Percentiles rank a stretch among this genome's conserved stretches.
phyloP scores from a whole-genome alignment of 192 early-diverging fungal genomes.

The Podila epigama region DNA sequence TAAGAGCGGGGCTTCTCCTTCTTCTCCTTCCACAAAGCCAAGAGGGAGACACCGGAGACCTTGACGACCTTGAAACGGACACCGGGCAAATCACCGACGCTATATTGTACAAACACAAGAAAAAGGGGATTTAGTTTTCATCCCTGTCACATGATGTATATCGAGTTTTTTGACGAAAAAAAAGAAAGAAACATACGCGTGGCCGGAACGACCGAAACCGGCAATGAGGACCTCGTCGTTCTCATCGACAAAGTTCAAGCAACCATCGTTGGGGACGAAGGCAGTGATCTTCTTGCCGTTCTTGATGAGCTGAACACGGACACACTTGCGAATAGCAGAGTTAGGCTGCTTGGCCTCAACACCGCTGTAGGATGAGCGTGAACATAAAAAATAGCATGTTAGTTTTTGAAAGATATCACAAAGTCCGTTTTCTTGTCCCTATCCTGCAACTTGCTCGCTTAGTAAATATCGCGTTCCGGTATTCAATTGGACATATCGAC shows the following conservation, averaged over 20 bases:
- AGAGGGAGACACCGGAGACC: constrained; percentile 98
- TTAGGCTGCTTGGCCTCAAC: constrained; percentile 99
- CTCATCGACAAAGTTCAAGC: constrained; percentile 99
- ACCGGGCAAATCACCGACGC: constrained; percentile 99
- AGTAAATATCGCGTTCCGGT: too few relatives aligned
- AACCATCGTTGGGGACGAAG: constrained; percentile 99
- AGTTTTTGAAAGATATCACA: too few relatives aligned
- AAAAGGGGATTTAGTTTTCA: background rate
- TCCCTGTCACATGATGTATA: background rate
- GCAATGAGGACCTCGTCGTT: constrained; percentile 99
- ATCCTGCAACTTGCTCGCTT: too few relatives aligned
- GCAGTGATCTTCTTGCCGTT: constrained; percentile 99
- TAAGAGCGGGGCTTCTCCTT: constrained; percentile 99
- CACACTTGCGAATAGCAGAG: constrained; percentile 99
- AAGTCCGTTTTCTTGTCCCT: too few relatives aligned
- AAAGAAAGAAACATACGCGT: constrained; percentile 67
- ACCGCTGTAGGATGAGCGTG: constrained; percentile 86
- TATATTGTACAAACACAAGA: constrained; percentile 2
- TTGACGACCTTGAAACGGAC: constrained; percentile 99
- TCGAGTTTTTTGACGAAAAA: constrained; percentile 70
- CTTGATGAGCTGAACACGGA: constrained; percentile 99
- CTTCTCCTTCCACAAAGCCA: constrained; percentile 99
- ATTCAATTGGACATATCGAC: too few relatives aligned
- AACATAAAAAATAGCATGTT: background rate
- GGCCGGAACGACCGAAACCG: constrained; percentile 99